phyloP scores from a whole-genome alignment of 805 yeast species.

The Sugiyamaella lignohabitans region DNA sequence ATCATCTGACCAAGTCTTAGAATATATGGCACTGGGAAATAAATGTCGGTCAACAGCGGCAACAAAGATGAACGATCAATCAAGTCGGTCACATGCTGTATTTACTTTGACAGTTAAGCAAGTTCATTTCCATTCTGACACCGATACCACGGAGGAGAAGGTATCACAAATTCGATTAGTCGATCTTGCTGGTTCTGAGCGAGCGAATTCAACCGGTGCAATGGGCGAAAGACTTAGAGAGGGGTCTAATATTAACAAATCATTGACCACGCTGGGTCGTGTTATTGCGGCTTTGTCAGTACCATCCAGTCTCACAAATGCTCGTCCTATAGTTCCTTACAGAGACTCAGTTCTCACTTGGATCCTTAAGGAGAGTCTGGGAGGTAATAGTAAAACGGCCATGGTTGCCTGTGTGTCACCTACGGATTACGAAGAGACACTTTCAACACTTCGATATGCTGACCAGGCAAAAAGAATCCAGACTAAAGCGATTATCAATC shows the following conservation, averaged over 20 bases:
- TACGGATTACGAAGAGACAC: slow-evolving; percentile 67
- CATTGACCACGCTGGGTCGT: slow-evolving; percentile 71
- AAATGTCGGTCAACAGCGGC: slow-evolving; percentile 58
- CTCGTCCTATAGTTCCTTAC: slow-evolving; percentile 46
- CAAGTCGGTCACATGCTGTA: slow-evolving; percentile 79
- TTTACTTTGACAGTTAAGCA: slow-evolving; percentile 58
- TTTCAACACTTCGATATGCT: slow-evolving; percentile 73
- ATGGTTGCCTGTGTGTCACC: slow-evolving; percentile 87
- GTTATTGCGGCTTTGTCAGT: slow-evolving; percentile 50
- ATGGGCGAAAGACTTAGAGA: slow-evolving; percentile 55
- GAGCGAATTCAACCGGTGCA: slow-evolving; percentile 57
- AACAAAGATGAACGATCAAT: slow-evolving; percentile 63
- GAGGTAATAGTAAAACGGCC: slow-evolving; percentile 82
- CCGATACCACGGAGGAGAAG: slow-evolving; percentile 38
- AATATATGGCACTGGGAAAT: slow-evolving; percentile 46
- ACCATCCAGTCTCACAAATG: slow-evolving; percentile 11
- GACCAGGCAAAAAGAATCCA: slow-evolving; percentile 65
- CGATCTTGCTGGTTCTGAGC: slow-evolving; percentile 79
- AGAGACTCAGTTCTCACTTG: slow-evolving; percentile 73
- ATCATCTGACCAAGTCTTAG: slow-evolving; percentile 44
- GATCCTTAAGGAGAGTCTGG: slow-evolving; percentile 65
- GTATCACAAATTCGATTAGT: slow-evolving; percentile 61
- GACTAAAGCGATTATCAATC: slow-evolving; percentile 52
- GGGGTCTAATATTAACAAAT: slow-evolving; percentile 71
- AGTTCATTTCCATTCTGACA: slow-evolving; percentile 35